These are phyloP conservation scores for Jatropha multifida DNA, from an alignment of 441 rosid genomes.

Conservation along the genomic window DNA sequence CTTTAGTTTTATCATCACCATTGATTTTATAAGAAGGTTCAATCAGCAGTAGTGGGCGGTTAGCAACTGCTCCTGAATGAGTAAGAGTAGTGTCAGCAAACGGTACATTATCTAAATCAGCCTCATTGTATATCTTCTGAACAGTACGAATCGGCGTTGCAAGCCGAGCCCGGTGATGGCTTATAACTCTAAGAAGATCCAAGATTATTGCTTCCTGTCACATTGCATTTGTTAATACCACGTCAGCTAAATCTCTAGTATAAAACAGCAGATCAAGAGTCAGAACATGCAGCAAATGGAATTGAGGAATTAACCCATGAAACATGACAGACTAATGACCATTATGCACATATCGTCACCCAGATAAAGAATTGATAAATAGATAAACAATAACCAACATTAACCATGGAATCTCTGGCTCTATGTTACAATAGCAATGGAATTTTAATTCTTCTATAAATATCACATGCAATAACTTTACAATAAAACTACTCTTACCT, in stretches of 20 bases:
- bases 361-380: background rate
- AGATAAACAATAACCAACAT: background rate
- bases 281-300: background rate
- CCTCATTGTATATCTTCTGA: slow-evolving; percentile 61
- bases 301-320: background rate
- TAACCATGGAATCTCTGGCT: background rate
- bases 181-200: slow-evolving; percentile 92
- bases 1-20: slow-evolving; percentile 61
- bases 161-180: slow-evolving; percentile 86
- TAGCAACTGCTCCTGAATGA: slow-evolving; percentile 49
- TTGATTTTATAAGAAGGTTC: slow-evolving; percentile 76
- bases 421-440: background rate
- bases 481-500: slow-evolving; percentile 44
- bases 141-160: slow-evolving; percentile 93
- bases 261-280: background rate
- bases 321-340: background rate
- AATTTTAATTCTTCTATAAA: background rate
- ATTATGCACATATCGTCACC: background rate
- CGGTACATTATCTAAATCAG: slow-evolving; percentile 69
- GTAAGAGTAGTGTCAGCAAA: slow-evolving; percentile 58
- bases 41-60: slow-evolving; percentile 60
- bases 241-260: background rate
- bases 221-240: slow-evolving; percentile 20
- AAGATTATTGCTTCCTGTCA: slow-evolving; percentile 73
- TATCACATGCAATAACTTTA: background rate